phyloP scores from a whole-genome alignment of 129 eudicot genomes.

The Sambucus nigra region DNA sequence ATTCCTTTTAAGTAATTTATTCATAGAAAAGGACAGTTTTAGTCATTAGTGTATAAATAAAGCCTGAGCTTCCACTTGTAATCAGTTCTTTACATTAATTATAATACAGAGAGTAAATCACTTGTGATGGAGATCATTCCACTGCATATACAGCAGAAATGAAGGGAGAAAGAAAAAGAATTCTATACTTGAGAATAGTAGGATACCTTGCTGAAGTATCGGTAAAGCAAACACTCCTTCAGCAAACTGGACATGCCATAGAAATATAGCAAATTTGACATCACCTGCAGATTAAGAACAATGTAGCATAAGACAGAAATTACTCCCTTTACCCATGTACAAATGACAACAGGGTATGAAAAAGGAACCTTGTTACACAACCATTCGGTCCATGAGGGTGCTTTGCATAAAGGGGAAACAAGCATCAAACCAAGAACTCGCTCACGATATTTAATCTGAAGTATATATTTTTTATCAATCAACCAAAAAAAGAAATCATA shows the following conservation, averaged over 20 bases:
- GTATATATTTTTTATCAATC: conserved; percentile 13
- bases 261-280: conserved; percentile 79
- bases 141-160: too few relatives aligned
- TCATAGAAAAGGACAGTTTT: too few relatives aligned
- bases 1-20: too few relatives aligned
- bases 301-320: background rate
- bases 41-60: too few relatives aligned
- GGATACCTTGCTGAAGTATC: conserved; percentile 91
- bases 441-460: conserved; percentile 71
- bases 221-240: conserved; percentile 75
- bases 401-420: conserved; percentile 86
- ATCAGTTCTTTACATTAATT: too few relatives aligned
- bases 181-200: background rate
- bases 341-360: background rate
- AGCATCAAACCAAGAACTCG: conserved; percentile 92
- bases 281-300: conserved; percentile 38
- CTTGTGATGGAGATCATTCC: background rate
- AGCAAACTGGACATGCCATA: conserved; percentile 80
- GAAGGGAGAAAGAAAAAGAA: background rate
- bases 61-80: too few relatives aligned
- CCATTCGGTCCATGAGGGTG: conserved; percentile 99
- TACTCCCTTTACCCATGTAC: background rate
- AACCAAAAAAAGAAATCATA: background rate
- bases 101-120: background rate
- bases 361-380: conserved; percentile 69